Conservation (phyloP, 2,329 filamentous ascomycete species). For the Coniochaeta prunicola region DNA sequence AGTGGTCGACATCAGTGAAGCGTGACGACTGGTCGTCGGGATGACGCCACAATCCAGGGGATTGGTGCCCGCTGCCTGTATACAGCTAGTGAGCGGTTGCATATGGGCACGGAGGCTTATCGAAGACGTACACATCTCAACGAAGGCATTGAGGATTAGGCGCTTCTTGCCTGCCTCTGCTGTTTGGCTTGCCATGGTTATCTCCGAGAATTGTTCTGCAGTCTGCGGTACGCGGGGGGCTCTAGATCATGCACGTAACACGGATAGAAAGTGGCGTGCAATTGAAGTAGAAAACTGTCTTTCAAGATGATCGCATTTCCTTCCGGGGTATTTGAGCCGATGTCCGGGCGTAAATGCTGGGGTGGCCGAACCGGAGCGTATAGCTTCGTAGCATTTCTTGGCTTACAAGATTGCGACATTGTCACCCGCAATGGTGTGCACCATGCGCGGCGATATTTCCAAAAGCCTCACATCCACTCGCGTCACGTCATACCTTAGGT, state of each 20-base stretch:
- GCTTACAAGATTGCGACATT: conserved; percentile 1
- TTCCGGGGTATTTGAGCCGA: background rate
- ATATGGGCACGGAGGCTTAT: background rate
- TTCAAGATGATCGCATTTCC: background rate
- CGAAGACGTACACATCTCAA: conserved; percentile 12
- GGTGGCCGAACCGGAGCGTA: background rate
- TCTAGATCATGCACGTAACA: background rate
- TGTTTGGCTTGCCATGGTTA: conserved; percentile 8
- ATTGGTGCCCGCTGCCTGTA: conserved; percentile 35
- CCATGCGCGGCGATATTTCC: background rate
- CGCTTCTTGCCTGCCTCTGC: conserved; percentile 8
- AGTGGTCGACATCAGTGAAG: conserved; percentile 55
- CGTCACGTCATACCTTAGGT: background rate
- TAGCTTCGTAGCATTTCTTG: background rate
- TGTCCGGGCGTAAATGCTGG: background rate
- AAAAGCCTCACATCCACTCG: background rate
- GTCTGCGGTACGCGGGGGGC: background rate
- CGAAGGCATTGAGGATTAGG: conserved; percentile 15
- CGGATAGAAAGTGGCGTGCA: background rate
- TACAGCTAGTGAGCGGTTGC: background rate
- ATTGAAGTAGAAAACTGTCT: background rate
- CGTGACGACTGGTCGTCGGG: conserved; percentile 55
- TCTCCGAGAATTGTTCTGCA: background rate
- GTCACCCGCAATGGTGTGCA: conserved; percentile 2
- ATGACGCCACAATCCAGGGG: conserved; percentile 48